Conservation (phyloP, 352 stramenopile species). For the Phytophthora tentaculata region DNA sequence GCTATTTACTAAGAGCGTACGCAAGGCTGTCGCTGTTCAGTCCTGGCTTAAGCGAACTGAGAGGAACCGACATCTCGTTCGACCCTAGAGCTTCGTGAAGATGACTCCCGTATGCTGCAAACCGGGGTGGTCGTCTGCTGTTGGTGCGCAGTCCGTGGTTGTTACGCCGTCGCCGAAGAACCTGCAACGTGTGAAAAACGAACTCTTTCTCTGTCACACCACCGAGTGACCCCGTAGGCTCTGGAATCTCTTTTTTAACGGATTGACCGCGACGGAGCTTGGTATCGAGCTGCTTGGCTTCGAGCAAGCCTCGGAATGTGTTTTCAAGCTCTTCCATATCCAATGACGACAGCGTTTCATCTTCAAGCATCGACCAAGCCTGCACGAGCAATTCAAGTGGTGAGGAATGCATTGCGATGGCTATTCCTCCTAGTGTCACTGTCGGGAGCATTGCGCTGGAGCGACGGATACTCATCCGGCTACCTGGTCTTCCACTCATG, state of each 20-base stretch:
- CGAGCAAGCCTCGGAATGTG: constrained; percentile 43
- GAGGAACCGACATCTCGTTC: constrained; percentile 23
- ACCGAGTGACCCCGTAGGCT: constrained; percentile 32
- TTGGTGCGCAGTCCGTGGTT: constrained; percentile 59
- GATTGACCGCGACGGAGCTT: constrained; percentile 9
- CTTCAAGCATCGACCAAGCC: constrained; percentile 41
- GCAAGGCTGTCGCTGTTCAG: constrained; percentile 25
- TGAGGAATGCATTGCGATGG: constrained; percentile 15
- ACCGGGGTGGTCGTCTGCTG: constrained; percentile 29
- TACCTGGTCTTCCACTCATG: not conserved
- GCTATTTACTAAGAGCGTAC: constrained; percentile 23
- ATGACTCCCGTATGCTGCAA: constrained; percentile 9
- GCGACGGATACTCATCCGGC: constrained; percentile 15
- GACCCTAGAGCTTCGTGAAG: not conserved
- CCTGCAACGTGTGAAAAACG: constrained; percentile 57
- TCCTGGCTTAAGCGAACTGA: constrained; percentile 50
- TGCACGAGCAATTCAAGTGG: constrained; percentile 46
- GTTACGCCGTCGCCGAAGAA: constrained; percentile 51
- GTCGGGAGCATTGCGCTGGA: constrained; percentile 18
- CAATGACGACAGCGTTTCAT: constrained; percentile 47
- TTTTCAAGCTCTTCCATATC: constrained; percentile 53
- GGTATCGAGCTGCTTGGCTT: constrained; percentile 38
- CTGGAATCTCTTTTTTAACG: constrained; percentile 4
- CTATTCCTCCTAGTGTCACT: constrained; percentile 11
- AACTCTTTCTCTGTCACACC: constrained; percentile 74